Evolutionary conservation across 169 alveolate genomes (phyloP).

Genomic region (Eimeria sp.): DNA sequence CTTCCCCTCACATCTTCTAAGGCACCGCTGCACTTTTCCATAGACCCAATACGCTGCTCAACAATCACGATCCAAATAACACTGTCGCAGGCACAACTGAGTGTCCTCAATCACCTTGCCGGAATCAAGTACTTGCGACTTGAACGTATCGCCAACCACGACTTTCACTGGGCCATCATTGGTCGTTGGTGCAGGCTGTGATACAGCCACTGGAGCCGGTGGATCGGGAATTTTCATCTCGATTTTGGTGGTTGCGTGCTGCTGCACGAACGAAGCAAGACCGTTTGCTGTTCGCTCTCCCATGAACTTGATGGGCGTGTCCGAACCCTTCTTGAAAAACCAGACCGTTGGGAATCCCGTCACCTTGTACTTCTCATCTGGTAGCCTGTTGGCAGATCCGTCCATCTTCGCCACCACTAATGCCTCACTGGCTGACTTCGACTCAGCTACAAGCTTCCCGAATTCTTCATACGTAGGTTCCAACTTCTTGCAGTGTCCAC

Average conservation of each 20-base stretch:
- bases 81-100: background rate
- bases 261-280: conserved; percentile 66
- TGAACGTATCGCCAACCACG: conserved; percentile 79
- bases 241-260: conserved; percentile 28
- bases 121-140: conserved; percentile 87
- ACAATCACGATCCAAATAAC: background rate
- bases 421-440: conserved; percentile 79
- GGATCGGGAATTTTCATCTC: conserved; percentile 86
- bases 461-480: conserved; percentile 90
- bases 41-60: background rate
- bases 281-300: conserved; percentile 56
- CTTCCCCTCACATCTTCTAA: background rate
- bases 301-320: conserved; percentile 57
- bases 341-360: conserved; percentile 62
- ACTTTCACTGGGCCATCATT: conserved; percentile 91
- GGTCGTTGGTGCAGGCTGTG: conserved; percentile 94
- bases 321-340: conserved; percentile 67
- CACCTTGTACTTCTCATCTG: conserved; percentile 57
- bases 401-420: conserved; percentile 96
- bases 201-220: conserved; percentile 65
- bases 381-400: conserved; percentile 85
- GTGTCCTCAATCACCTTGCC: conserved; percentile 83
- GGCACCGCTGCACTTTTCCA: background rate
- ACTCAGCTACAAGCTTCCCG: conserved; percentile 86
- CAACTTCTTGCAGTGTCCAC: conserved; percentile 97